Conservation (phyloP, 2,329 filamentous ascomycete genomes). For the Hypoxylon sp. region DNA sequence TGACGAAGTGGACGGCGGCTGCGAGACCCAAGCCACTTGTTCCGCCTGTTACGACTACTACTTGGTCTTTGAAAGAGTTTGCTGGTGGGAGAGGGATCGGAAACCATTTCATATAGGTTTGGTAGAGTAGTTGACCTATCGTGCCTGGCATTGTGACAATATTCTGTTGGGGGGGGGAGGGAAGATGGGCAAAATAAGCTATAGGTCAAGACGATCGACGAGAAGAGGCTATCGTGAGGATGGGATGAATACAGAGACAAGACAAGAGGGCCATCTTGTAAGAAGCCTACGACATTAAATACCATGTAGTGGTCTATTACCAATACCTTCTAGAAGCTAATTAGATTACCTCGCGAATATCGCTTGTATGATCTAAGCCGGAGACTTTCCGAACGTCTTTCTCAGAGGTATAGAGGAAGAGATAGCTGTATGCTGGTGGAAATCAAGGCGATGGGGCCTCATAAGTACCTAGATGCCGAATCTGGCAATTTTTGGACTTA, state of each 20-base stretch:
- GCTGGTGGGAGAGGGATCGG: conserved; percentile 46
- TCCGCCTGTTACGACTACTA: conserved; percentile 59
- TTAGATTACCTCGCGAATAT: background rate
- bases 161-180: conserved; percentile 7
- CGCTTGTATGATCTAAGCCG: conserved; percentile 15
- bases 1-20: conserved; percentile 58
- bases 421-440: background rate
- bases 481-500: conserved; percentile 12
- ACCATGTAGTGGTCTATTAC: background rate
- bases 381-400: conserved; percentile 16
- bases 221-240: background rate
- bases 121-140: conserved; percentile 31
- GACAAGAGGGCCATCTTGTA: background rate
- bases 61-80: conserved; percentile 49
- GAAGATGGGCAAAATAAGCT: background rate
- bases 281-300: background rate
- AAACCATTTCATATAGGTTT: conserved; percentile 51
- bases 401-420: conserved; percentile 3
- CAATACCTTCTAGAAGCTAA: background rate
- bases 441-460: background rate
- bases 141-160: conserved; percentile 30
- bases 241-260: background rate
- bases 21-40: conserved; percentile 60
- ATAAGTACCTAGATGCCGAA: background rate
- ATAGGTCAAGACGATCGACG: background rate